Evolutionary conservation across 1,139 yeast species (phyloP), one percentile per base, ranked within the genome.

Genomic region (Nematodospora anomalae): DNA sequence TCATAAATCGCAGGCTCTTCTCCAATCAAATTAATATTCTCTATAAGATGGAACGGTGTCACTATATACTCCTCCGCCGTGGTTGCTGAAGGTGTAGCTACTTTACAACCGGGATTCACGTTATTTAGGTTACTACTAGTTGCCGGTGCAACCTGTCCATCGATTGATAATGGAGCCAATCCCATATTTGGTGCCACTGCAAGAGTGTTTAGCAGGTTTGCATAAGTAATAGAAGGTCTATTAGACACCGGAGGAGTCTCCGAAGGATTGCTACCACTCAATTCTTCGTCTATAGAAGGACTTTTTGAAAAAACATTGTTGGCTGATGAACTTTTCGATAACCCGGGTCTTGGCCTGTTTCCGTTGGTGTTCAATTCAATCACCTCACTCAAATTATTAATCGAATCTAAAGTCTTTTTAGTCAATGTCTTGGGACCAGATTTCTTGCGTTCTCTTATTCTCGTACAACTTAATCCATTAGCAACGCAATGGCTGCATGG

Each of bases 371-470:
- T 42, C 4, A 36, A 30, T 13, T 47, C 52, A 24, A 45, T 41
- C 9, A 45, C 44, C 20, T 50, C 59, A 24, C 51, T 49, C 30
- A 61, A 36, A 33, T 50, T 56, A 38, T 54, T 60, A 35, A 70
- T 68, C 18, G 64, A 52, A 23, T 62, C 62, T 20, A 67, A 44
- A 7, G 74, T 68, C 43, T 67, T 69, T 33, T 55, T 52, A 30
- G 65, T 68, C 35, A 65, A 48, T 30, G 56, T 62, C 40, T 67
- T 68, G n/a, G 75, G 74, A 3, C 75, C 76, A 29, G 66, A 57
- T 46, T 68, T 68, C 50, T 67, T 67, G 21, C 72, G 56, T 38
- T 58, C 60, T 38, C 74, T 47, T 22, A 60, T 48, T 42, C 56
- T 58, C 8, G 74, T 70, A 47, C 76, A 70, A 7, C 55, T 57